Conservation (phyloP, 1,139 yeast species). For the Saccharomyces hybrid region DNA sequence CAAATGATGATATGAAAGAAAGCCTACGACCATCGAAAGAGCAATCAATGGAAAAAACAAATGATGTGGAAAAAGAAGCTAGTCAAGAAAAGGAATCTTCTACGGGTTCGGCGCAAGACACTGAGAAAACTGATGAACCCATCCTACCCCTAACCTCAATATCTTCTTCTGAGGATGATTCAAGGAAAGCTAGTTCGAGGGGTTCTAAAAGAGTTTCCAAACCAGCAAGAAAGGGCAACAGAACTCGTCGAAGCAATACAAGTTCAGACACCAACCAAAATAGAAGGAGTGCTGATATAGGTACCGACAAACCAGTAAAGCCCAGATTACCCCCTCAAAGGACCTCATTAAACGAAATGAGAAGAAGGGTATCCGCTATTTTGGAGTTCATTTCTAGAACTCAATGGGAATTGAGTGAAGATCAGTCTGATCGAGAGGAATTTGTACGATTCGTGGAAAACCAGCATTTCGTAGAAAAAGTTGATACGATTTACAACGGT, state of each 20-base stretch:
- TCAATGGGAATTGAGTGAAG: slow-evolving; percentile 70
- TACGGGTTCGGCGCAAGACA: neutral
- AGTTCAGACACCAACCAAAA: slow-evolving; percentile 11
- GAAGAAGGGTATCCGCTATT: slow-evolving; percentile 81
- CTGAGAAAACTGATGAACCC: neutral
- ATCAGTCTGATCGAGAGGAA: slow-evolving; percentile 49
- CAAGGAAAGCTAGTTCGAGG: slow-evolving; percentile 8
- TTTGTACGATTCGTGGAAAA: slow-evolving; percentile 41
- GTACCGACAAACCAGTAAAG: slow-evolving; percentile 58
- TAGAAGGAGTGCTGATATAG: slow-evolving; percentile 23
- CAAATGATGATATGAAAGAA: neutral
- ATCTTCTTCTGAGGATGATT: slow-evolving; percentile 11
- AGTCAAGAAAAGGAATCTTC: neutral
- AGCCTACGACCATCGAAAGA: neutral
- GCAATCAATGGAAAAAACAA: slow-evolving; percentile 1
- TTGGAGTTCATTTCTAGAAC: slow-evolving; percentile 84
- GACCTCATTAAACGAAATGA: slow-evolving; percentile 69
- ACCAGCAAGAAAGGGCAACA: slow-evolving; percentile 7
- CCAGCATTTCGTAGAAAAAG: slow-evolving; percentile 29
- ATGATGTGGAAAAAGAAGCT: neutral
- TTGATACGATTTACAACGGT: slow-evolving; percentile 37
- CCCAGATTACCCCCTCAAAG: slow-evolving; percentile 77
- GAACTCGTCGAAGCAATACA: slow-evolving; percentile 17
- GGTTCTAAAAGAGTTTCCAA: slow-evolving; percentile 10
- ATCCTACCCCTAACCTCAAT: slow-evolving; percentile 2